Evolutionary conservation across 2,329 filamentous ascomycete species (phyloP), one percentile per base, ranked within the genome.

Genomic region (Cladosporium cucumerinum): DNA sequence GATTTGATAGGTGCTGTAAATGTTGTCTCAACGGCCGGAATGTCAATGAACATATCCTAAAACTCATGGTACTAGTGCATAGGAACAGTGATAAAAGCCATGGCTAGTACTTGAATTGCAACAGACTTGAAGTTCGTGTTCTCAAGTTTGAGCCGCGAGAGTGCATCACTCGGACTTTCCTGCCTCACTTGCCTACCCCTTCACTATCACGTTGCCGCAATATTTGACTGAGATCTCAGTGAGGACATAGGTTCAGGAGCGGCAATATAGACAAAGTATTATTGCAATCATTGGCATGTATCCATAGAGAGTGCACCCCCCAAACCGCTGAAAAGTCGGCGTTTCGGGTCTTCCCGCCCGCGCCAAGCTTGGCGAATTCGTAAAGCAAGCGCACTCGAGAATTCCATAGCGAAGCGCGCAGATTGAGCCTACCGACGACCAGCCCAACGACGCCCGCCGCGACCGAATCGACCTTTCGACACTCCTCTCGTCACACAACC

Each of bases 391-490:
- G 39, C 39, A 46, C 39, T 46, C 39, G n/a, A 46, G 39, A 46
- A 54, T 28, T 54, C 25, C 51, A 28, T 30, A 54, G 18, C 26
- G 51, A 54, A 54, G 51, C 51, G 23, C 25, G 49, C 30, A 57
- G 30, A 34, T 39, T 18, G 54, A 57, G 32, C 54, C 54, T 32
- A 54, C 54, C 51, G 23, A 58, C 28, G 52, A 48, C 61, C 54
- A 64, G 61, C 61, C 52, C 61, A 64, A 59, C 61, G 61, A 64
- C 61, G 61, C 54, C 61, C 55, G 55, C 61, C 46, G 34, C 39
- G 51, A 54, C 51, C 51, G 51, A 54, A 64, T 36, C 61, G 61
- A 64, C 39, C 43, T 28, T 55, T 54, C 61, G 55, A 64, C 54
- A 58, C 54, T 23, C 34, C 25, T 32, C 48, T 32, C 28, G 36